Conservation (phyloP, 2,329 filamentous ascomycete genomes). For the Xylogone sp. region DNA sequence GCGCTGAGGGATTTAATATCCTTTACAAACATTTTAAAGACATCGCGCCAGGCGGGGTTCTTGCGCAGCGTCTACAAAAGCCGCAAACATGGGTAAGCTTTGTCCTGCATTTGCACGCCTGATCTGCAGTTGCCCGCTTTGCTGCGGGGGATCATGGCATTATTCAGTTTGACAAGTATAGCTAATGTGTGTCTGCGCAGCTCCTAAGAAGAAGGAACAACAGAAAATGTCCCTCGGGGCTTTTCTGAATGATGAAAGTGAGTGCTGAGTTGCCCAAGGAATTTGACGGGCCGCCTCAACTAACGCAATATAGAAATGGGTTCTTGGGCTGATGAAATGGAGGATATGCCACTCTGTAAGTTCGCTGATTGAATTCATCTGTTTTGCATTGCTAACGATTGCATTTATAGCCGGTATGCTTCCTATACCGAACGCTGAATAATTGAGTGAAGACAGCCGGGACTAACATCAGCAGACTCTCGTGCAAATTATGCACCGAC, state of each 20-base stretch:
- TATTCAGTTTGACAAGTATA: not conserved
- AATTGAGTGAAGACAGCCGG: not conserved
- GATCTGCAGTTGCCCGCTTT: constrained; percentile 1
- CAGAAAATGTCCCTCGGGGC: constrained; percentile 95
- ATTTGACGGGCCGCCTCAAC: constrained; percentile 38
- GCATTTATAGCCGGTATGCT: constrained; percentile 27
- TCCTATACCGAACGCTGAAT: not conserved
- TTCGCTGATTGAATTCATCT: constrained; percentile 1
- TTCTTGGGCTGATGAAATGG: constrained; percentile 99
- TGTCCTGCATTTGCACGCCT: constrained; percentile 11
- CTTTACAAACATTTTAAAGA: constrained; percentile 10
- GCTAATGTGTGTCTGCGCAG: constrained; percentile 52
- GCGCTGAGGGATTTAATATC: not conserved
- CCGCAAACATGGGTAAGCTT: constrained; percentile 60
- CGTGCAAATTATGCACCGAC: constrained; percentile 27
- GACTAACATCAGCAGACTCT: constrained; percentile 23
- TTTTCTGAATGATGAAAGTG: constrained; percentile 91
- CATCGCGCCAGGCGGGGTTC: constrained; percentile 25
- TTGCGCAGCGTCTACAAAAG: constrained; percentile 42
- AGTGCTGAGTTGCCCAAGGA: constrained; percentile 38
- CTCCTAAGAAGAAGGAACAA: constrained; percentile 81
- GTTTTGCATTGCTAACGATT: constrained; percentile 19
- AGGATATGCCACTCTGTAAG: constrained; percentile 54
- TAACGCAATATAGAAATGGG: constrained; percentile 56
- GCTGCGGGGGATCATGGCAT: not conserved